Base-by-base conservation (phyloP, 176 grass and related monocot species). In the Oryza longistaminata region DNA sequence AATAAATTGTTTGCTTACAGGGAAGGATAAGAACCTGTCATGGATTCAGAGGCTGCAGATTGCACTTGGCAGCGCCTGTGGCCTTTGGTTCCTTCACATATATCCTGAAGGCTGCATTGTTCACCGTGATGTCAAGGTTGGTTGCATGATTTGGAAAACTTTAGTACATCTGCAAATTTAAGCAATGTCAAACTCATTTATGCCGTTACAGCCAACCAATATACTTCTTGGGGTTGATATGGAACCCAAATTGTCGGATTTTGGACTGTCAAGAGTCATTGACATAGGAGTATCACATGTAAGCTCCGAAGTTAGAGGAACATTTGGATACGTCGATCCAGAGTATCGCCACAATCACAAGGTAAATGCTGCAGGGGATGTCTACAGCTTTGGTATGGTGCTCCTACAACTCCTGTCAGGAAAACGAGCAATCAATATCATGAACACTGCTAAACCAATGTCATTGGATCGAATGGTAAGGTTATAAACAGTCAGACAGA, bases 31-130 rank as follows among this genome's bases (percentile, higher is more conserved):
- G 73, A 88, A 73, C 62, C 78, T 94, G 3, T 80, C 78, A 53
- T 94, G 92, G 89, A 83, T 82, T 50, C 87, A 94, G 60, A 87
- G 89, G 52, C 85, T 94, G 71, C 87, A 87, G 78, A 88, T 94
- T 39, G 92, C 92, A 4, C 69, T 94, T 13, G 89, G 87, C 11
- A 90, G 92, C 1, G 89, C 89, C 64, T 91, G 89, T 3, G 89
- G 92, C 48, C 92, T 94, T 85, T 94, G 92, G 89, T 92, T 92
- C 70, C 89, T 94, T 58, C 92, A 94, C 73, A 88, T 87, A 71
- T 94, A 85, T 74, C 84, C 89, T 40, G 92, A 85, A 62, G 92
- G 89, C 64, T 94, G 89, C 84, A 94, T 94, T 29, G 92, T 94
- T 80, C 92, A 94, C 79, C 85, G 92, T 82, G 90, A 94, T 52